Evolutionary conservation across 139 green algal genomes (phyloP), one percentile per base, ranked within the genome.

Genomic region (Chlorella sp.): DNA sequence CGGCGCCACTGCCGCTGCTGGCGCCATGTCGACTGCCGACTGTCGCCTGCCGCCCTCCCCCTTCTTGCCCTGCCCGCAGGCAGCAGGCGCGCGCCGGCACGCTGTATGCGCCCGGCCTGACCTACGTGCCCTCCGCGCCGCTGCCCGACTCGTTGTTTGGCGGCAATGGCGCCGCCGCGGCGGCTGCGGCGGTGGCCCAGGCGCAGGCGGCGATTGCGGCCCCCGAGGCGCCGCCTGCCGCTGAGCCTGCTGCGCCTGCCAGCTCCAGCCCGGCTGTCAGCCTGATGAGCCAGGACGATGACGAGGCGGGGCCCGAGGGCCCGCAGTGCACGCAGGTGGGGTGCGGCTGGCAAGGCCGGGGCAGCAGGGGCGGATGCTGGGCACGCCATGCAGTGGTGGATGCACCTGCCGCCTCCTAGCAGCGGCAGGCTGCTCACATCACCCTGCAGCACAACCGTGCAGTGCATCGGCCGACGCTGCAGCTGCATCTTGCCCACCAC

Each of bases 11-110:
- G 60, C 60, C 28, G 26, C n/a, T n/a, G n/a, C n/a, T n/a, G n/a
- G n/a, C n/a, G n/a, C n/a, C n/a, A n/a, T n/a, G n/a, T n/a, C n/a
- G n/a, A n/a, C n/a, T n/a, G n/a, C n/a, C 58, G 22, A 65, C 9
- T 4, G 7, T 14, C 58, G 11, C 16, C 20, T 65, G 16, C 58
- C 16, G 22, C 24, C 22, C 58, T 30, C 58, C 20, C 22, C 58
- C 9, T 14, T 7, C 58, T 30, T 8, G 58, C n/a, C 16, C 1
- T 34, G 20, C 28, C 70, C 20, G 70, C 70, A 76, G 77, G 67
- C 95, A 98, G 89, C 95, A 99, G 87, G 95, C 96, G 5, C 81
- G 95, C 0, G 93, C 93, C n/a, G 95, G 94, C 58, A 98, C 94
- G 24, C 79, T 97, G 36, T 98, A 97, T 85, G 95, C 95, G 34